Base-by-base conservation (phyloP, 768 basidiomycete species). In the Amanita jacksonii region DNA sequence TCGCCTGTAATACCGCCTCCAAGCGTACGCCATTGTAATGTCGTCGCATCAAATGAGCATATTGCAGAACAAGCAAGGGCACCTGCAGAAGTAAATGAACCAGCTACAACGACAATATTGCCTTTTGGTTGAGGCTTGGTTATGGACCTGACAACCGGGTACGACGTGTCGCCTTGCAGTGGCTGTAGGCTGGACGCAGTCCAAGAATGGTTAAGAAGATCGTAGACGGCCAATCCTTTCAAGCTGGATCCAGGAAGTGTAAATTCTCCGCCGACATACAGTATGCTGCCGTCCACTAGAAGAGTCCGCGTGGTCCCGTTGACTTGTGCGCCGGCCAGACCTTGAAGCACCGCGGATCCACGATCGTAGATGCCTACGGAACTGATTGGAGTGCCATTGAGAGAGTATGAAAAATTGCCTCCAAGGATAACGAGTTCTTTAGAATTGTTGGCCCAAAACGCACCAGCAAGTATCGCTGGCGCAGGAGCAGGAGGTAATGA, bases 221-320 rank as follows among this genome's bases (percentile, higher is more conserved):
- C 78, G 57, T 94, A 97, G 34, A 85, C 64, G 2, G 84, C 83
- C 38, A 97, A 74, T 20, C 85, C 85, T 47, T 79, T 80, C 23
- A 71, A 70, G 28, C 62, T 63, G 32, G 72, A 61, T n/a, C 72
- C 74, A 4, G 69, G 53, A 44, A 85, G 59, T 13, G 74, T 79
- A 56, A 89, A 94, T 56, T 87, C 73, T 33, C 94, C 94, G 0
- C 91, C 94, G 30, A 96, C 69, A 58, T 79, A 94, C 8, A 94
- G 67, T 25, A 65, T 64, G 43, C 81, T 65, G n/a, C 68, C 74
- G 33, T 81, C 70, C 10, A 96, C 86, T 15, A 82, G 64, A 2
- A 97, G 63, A n/a, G 82, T 59, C 23, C 74, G 76, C 23, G 97
- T 89, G 0, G 80, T 76, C 8, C 94, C 94, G 34, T 74, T 74